Evolutionary conservation across 2,329 filamentous ascomycete genomes (phyloP).

Genomic region (Tolypocladium paradoxum): DNA sequence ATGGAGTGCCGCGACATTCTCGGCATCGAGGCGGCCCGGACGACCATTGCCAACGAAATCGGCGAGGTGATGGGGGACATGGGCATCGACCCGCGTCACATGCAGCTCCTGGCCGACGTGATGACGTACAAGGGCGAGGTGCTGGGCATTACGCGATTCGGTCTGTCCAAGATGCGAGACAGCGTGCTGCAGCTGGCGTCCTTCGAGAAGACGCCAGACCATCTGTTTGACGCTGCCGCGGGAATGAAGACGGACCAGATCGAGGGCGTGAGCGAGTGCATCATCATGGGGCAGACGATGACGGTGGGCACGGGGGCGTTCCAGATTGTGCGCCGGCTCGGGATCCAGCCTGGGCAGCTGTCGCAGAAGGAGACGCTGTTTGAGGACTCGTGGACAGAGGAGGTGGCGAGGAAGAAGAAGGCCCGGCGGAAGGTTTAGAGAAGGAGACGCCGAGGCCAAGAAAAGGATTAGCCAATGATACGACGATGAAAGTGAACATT

Average conservation of each 20-base stretch:
- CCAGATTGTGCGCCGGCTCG: conserved; percentile 71
- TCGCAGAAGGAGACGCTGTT: conserved; percentile 53
- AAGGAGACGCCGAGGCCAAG: neutral
- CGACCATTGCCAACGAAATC: conserved; percentile 85
- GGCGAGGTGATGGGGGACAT: conserved; percentile 82
- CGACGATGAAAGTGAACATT: neutral
- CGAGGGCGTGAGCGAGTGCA: conserved; percentile 89
- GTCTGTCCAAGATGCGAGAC: conserved; percentile 92
- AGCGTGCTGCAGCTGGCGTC: conserved; percentile 86
- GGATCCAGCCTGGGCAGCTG: conserved; percentile 50
- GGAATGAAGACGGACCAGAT: conserved; percentile 87
- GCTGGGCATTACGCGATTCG: conserved; percentile 91
- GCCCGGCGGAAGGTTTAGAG: conserved; percentile 1
- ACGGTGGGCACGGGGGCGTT: conserved; percentile 84
- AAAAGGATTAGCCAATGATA: neutral
- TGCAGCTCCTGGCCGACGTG: conserved; percentile 92
- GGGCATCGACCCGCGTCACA: conserved; percentile 94
- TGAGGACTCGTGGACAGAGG: conserved; percentile 52
- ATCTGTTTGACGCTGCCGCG: conserved; percentile 88
- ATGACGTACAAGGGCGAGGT: conserved; percentile 99
- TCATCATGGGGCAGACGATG: conserved; percentile 97
- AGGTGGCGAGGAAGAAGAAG: conserved; percentile 8
- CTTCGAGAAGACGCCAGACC: conserved; percentile 97
- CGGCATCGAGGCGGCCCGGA: conserved; percentile 87
- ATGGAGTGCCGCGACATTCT: conserved; percentile 82